phyloP scores from a whole-genome alignment of 306 rosid genomes.

The Inga oerstediana region DNA sequence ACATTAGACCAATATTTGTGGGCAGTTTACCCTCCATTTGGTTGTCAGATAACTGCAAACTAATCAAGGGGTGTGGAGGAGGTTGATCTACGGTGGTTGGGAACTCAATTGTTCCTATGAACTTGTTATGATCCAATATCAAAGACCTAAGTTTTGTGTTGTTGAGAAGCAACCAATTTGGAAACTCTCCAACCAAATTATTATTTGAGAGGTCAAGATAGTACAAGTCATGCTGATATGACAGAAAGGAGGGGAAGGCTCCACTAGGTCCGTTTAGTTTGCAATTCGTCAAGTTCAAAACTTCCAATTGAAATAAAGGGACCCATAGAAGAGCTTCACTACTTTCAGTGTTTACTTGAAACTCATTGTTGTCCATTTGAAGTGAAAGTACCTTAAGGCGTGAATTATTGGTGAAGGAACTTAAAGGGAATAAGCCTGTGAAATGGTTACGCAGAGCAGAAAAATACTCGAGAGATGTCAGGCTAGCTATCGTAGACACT shows the following conservation, averaged over 20 bases:
- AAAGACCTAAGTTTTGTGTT: not conserved
- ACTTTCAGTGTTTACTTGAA: not conserved
- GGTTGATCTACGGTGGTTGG: not conserved
- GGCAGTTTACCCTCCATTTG: not conserved
- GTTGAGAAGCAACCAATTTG: not conserved
- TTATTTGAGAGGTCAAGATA: not conserved
- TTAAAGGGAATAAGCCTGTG: slow-evolving; percentile 1
- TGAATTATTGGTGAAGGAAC: not conserved
- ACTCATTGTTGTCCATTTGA: not conserved
- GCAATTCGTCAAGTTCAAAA: not conserved
- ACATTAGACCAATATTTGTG: not conserved
- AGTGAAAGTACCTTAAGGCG: slow-evolving; percentile 1
- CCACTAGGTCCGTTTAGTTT: not conserved
- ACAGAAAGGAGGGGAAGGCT: not conserved
- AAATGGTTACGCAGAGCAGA: not conserved
- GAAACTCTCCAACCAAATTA: not conserved
- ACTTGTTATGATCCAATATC: not conserved
- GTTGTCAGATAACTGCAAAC: not conserved
- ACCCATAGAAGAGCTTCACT: not conserved
- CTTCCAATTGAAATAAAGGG: not conserved
- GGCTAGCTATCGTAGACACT: not conserved
- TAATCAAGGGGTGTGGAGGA: not conserved
- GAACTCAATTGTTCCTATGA: not conserved
- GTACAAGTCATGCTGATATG: not conserved
- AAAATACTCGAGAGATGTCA: not conserved